Base-by-base conservation (phyloP, 225 moss, liverwort and hornwort genomes). In the Marchantia paleacea region DNA sequence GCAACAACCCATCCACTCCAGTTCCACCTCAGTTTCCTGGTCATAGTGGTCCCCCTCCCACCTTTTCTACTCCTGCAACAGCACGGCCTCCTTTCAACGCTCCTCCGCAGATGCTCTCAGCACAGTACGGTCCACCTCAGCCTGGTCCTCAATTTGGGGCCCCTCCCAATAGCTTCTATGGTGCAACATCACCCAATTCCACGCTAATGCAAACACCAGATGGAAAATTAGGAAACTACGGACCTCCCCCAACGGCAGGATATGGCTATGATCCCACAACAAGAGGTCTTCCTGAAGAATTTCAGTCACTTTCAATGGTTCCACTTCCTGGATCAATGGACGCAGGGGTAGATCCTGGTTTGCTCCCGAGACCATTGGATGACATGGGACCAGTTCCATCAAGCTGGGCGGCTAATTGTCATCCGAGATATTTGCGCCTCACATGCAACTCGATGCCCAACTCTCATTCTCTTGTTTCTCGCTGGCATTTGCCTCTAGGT, bases 401-500 rank as follows among this genome's bases (percentile, higher is more conserved):
- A 62, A 77, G 71, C 24, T 91, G 85, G 66, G 89, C 84, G 71
- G 68, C 86, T 31, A 90, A 89, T 85, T 99, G 99, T 50, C 91
- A 99, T 86, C 87, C 95, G 71, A 90, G 95, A 77, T 99, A 91
- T 81, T 71, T 99, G 81, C 99, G 95, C 50, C 84, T 99, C 39
- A 91, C 99, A 12, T 91, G 88, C 75, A 92, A 92, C 80, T 91
- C 94, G 70, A 88, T 99, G 89, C 99, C 99, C 26, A 95, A 92
- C 78, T 92, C 99, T 57, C 90, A 95, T 76, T 95, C 99, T 28
- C 89, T 99, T 57, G 91, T 92, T 83, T 82, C 95, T 28, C 91
- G 99, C 77, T 99, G 99, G 99, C 94, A 99, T 86, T 83, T 99
- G 60, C 99, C 99, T 71, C 85, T 99, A 25, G 99, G 94, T 82